Evolutionary conservation across 768 basidiomycete genomes (phyloP), one percentile per base, ranked within the genome.

Genomic region (Mycena indigotica): DNA sequence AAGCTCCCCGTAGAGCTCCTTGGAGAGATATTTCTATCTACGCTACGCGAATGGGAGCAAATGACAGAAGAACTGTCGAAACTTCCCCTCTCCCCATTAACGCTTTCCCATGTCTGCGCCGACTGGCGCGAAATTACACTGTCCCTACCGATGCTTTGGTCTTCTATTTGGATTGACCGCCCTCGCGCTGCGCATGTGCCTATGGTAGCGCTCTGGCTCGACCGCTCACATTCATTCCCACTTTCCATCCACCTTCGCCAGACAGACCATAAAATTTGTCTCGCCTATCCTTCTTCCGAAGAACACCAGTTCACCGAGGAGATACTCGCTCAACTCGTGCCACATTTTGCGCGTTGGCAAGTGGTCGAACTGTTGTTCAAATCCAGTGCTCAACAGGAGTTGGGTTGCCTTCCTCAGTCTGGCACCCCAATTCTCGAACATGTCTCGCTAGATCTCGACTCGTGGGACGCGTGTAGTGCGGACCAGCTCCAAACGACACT

Each of bases 231-330:
- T 15, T 38, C 21, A 28, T 50, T 25, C 44, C 57, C 48, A 10
- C 62, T 63, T 28, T 53, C 55, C 40, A 56, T 63, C 13, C 48
- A 63, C 40, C 51, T 63, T 12, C 58, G 62, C 8, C 62, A 63
- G 49, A 56, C 55, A 24, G 40, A 54, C 15, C 41, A 13, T 8
- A 6, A 6, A 13, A 6, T 5, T 13, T 5, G 23, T 8, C 21
- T 44, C n/a, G 12, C 41, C 8, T 13, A 44, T 21, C 49, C n/a
- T n/a, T n/a, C n/a, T n/a, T n/a, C 57, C 0, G 40, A 28, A 19
- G 62, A 63, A 19, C 51, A 50, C 45, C 58, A 63, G 1, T 28
- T 59, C 29, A 63, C 62, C 15, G 58, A 59, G 23, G 35, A 48
- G 24, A 54, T 63, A 17, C 28, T 63, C 13, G 16, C 32, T 5